Evolutionary conservation across 305 asterid species (phyloP), one percentile per base, ranked within the genome.

Genomic region (Plantago lanceolata): DNA sequence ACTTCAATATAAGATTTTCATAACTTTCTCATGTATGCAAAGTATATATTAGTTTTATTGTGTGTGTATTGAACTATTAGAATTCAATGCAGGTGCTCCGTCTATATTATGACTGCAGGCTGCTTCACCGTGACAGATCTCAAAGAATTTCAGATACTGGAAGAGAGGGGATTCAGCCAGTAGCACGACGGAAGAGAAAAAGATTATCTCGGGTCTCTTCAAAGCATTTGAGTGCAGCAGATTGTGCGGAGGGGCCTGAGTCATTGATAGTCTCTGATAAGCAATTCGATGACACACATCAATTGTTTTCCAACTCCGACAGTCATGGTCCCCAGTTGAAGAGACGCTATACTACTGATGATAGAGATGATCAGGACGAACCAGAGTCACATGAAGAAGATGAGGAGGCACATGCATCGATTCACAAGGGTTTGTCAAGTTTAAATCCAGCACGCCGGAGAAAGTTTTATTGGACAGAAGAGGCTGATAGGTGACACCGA

Each of bases 381-480:
- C 75, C 64, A 64, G 85, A 78, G 43, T 67, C 79, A 73, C 75
- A 66, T 67, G 88, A 80, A 72, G 84, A 81, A 67, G 82, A 76
- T 70, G 74, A 79, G 53, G 76, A 62, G 29, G 71, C 67, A 28
- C 72, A 71, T 65, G 75, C 73, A 56, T 71, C 77, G 71, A 77
- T 84, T 71, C 81, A 69, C 68, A 79, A 78, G 68, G 72, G 65
- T 74, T 71, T 75, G 65, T 81, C 94, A 66, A 84, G 68, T 70
- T 78, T 75, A 74, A 80, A 76, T 59, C 65, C 83, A 44, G 61
- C 74, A 56, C 91, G 87, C 29, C 80, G 64, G 72, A 85, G 69
- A 72, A 84, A 71, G 78, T 93, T 85, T 82, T 74, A 68, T 18
- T 93, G 99, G 99, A 81, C 89, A 60, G 97, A 89, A 59, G 89